phyloP scores from a whole-genome alignment of 106 monocot genomes.

The Dendrobium officinale region DNA sequence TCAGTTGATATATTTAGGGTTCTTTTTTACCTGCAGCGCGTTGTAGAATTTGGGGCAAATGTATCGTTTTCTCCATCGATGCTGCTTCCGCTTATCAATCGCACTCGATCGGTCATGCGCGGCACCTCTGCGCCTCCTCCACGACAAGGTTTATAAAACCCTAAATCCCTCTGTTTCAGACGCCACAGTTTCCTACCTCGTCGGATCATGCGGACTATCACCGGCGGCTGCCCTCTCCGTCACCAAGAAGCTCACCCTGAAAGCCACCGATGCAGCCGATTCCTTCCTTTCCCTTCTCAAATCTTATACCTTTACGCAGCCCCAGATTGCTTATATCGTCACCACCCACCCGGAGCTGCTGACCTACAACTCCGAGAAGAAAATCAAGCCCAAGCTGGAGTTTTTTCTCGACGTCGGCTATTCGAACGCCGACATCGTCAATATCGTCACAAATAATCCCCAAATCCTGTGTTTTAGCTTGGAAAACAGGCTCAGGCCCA shows the following conservation, averaged over 20 bases:
- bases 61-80: background rate
- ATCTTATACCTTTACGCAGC: background rate
- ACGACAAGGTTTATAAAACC: background rate
- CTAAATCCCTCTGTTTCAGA: background rate
- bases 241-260: background rate
- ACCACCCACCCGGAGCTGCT: no score
- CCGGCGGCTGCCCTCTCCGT: conserved; percentile 9
- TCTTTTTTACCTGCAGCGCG: background rate
- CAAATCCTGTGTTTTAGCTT: conserved; percentile 9
- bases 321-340: background rate
- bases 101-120: background rate
- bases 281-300: background rate
- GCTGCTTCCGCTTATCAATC: background rate
- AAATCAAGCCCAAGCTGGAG: background rate
- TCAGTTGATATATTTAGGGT: no score
- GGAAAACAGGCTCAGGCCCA: conserved; percentile 7
- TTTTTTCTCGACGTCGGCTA: background rate
- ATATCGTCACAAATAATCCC: conserved; percentile 1
- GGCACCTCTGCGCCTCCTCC: background rate
- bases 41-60: background rate
- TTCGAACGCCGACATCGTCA: background rate
- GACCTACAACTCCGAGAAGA: background rate
- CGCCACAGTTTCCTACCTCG: conserved; percentile 18
- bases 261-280: background rate
- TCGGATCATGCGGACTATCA: conserved; percentile 20